phyloP scores from a whole-genome alignment of 1,139 yeast species.

The Pneumocystis canis region DNA sequence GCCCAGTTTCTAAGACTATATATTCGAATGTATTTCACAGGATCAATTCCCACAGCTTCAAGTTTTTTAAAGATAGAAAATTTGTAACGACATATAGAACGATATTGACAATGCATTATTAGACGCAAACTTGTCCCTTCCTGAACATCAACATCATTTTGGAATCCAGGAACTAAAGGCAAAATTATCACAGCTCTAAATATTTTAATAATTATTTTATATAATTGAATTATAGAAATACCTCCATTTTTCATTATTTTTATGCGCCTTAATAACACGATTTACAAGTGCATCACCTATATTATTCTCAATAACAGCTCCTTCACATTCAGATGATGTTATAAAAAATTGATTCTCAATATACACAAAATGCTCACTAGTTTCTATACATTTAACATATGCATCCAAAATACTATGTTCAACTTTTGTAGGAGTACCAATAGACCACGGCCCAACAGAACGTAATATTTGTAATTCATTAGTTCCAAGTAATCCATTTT shows the following conservation, averaged over 20 bases:
- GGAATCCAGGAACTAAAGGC: conserved; percentile 97
- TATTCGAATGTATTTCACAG: conserved; percentile 83
- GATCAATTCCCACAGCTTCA: conserved; percentile 58
- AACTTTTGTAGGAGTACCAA: conserved; percentile 54
- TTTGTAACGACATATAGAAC: conserved; percentile 82
- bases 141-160: conserved; percentile 80
- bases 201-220: neutral
- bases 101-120: conserved; percentile 91
- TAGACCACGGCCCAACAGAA: conserved; percentile 85
- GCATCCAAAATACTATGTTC: conserved; percentile 91
- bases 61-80: conserved; percentile 80
- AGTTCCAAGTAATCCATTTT: conserved; percentile 58
- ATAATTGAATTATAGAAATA: neutral
- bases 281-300: conserved; percentile 96
- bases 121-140: conserved; percentile 90
- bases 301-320: conserved; percentile 68
- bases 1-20: conserved; percentile 94
- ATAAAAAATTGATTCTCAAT: conserved; percentile 90
- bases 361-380: conserved; percentile 83
- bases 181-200: conserved; percentile 63
- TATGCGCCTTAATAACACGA: conserved; percentile 75
- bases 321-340: conserved; percentile 76
- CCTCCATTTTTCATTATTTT: conserved; percentile 62
- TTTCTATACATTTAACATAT: conserved; percentile 74
- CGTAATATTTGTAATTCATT: conserved; percentile 84